Conservation (phyloP, 441 rosid genomes). For the Oxalis stricta region DNA sequence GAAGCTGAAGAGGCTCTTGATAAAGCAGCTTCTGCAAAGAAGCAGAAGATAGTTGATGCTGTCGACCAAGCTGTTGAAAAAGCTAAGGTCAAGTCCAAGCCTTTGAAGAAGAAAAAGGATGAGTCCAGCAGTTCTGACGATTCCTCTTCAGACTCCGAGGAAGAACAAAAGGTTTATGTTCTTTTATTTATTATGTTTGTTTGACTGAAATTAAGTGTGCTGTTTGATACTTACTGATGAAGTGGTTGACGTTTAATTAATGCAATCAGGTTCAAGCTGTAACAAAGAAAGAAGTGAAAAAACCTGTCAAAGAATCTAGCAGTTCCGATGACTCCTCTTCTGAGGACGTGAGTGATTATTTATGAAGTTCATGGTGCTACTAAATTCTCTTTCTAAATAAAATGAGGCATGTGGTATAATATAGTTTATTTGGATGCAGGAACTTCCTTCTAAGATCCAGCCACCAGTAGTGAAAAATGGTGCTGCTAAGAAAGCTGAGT, state of each 20-base stretch:
- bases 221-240: neutral
- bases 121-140: slow-evolving; percentile 41
- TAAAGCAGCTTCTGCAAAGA: slow-evolving; percentile 40
- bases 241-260: neutral
- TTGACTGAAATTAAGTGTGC: too few species aligned
- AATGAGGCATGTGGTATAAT: neutral
- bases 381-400: neutral
- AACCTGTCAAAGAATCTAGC: slow-evolving; percentile 31
- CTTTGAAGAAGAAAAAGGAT: slow-evolving; percentile 29
- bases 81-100: slow-evolving; percentile 31
- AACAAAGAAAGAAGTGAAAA: slow-evolving; percentile 21
- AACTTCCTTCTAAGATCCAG: slow-evolving; percentile 19
- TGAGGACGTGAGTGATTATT: slow-evolving; percentile 28
- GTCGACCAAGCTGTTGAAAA: slow-evolving; percentile 31
- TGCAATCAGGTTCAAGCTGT: slow-evolving; percentile 12
- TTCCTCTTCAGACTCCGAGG: slow-evolving; percentile 49
- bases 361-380: neutral
- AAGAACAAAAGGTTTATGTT: slow-evolving; percentile 31
- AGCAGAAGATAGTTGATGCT: slow-evolving; percentile 42
- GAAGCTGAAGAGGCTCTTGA: slow-evolving; percentile 45
- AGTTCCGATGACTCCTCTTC: slow-evolving; percentile 35
- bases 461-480: slow-evolving; percentile 22
- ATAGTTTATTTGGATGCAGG: slow-evolving; percentile 1
- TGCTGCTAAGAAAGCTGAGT: slow-evolving; percentile 12
- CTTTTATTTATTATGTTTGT: neutral